These are phyloP conservation scores for Arachis hypogaea DNA, from an alignment of 306 rosid species.

Conservation along the genomic window DNA sequence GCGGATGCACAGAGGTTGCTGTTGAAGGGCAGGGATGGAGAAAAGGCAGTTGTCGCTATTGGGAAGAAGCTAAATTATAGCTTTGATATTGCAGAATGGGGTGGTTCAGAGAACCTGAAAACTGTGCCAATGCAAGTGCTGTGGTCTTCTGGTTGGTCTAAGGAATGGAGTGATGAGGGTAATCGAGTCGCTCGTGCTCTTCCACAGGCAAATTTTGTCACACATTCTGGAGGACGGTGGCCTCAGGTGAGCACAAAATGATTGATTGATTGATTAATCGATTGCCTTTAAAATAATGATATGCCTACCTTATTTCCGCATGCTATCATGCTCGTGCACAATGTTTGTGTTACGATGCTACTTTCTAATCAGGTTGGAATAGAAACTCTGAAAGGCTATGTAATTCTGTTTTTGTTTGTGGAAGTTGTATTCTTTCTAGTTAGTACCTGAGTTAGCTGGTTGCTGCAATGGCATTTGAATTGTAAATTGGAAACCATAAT, in stretches of 20 bases:
- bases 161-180: constrained; percentile 87
- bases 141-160: constrained; percentile 81
- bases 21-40: constrained; percentile 70
- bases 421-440: constrained; percentile 18
- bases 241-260: constrained; percentile 70
- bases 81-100: constrained; percentile 88
- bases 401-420: neutral
- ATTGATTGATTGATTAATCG: constrained; percentile 18
- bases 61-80: constrained; percentile 78
- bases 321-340: constrained; percentile 4
- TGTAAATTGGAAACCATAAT: neutral
- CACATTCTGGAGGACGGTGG: constrained; percentile 89
- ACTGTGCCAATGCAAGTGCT: constrained; percentile 72
- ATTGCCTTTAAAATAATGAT: neutral
- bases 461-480: neutral
- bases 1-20: constrained; percentile 71
- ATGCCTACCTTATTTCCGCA: constrained; percentile 1
- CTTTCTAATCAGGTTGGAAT: constrained; percentile 30
- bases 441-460: constrained; percentile 9
- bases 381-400: constrained; percentile 13
- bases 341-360: neutral
- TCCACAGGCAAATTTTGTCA: constrained; percentile 64
- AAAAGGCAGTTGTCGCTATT: constrained; percentile 67
- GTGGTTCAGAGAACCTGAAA: constrained; percentile 70
- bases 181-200: constrained; percentile 64